Evolutionary conservation across 2,329 filamentous ascomycete genomes (phyloP).

Genomic region (Exutisphaerella laricina): DNA sequence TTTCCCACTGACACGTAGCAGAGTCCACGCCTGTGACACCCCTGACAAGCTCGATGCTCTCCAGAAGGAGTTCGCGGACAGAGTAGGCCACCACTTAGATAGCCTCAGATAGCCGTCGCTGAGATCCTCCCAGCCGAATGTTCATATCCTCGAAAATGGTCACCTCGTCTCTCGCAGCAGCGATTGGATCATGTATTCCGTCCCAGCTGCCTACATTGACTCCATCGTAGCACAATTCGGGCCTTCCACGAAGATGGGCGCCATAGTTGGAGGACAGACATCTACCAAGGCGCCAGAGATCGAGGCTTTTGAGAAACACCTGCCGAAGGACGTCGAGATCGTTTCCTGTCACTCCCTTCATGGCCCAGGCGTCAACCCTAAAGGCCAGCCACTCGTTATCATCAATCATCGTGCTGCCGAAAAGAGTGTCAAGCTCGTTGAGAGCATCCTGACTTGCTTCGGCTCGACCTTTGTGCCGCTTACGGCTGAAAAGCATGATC

Average conservation of each 20-base stretch:
- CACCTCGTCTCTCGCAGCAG: slow-evolving; percentile 92
- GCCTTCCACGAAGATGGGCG: slow-evolving; percentile 89
- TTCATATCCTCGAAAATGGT: slow-evolving; percentile 89
- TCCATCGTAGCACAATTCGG: slow-evolving; percentile 82
- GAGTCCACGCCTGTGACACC: slow-evolving; percentile 90
- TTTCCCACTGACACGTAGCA: slow-evolving; percentile 41
- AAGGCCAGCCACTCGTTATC: slow-evolving; percentile 83
- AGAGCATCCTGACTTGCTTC: slow-evolving; percentile 75
- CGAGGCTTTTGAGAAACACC: slow-evolving; percentile 80
- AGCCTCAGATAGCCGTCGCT: slow-evolving; percentile 32
- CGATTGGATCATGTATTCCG: slow-evolving; percentile 98
- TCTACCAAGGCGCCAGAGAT: slow-evolving; percentile 98
- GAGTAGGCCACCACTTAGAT: slow-evolving; percentile 57
- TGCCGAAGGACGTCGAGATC: slow-evolving; percentile 85
- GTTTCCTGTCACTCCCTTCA: slow-evolving; percentile 96
- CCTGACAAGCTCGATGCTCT: slow-evolving; percentile 82
- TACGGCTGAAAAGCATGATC: slow-evolving; percentile 81
- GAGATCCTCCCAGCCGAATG: slow-evolving; percentile 57
- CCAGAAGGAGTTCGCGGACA: slow-evolving; percentile 73
- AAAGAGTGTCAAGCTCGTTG: slow-evolving; percentile 69
- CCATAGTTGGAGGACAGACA: slow-evolving; percentile 94
- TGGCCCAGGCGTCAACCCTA: slow-evolving; percentile 81
- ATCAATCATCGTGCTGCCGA: slow-evolving; percentile 88
- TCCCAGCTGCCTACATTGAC: slow-evolving; percentile 88
- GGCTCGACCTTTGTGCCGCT: slow-evolving; percentile 82